Evolutionary conservation across 352 stramenopile genomes (phyloP).

Genomic region (Phytophthora citricola): DNA sequence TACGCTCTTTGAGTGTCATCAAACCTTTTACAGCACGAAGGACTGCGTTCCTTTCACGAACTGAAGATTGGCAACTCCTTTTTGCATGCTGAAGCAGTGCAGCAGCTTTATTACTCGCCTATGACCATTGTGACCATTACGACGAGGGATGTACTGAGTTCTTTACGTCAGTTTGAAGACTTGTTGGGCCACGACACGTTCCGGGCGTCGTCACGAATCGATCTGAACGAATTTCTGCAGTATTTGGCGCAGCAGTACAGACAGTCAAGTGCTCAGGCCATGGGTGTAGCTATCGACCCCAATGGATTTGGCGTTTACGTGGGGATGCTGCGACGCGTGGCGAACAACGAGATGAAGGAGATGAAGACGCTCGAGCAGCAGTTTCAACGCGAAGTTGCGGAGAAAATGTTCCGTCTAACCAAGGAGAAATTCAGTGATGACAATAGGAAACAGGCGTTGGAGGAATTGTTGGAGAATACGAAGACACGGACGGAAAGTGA

Average conservation of each 20-base stretch:
- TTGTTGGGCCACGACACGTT: conserved; percentile 76
- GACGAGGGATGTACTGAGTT: conserved; percentile 70
- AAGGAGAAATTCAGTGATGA: conserved; percentile 88
- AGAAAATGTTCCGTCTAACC: conserved; percentile 83
- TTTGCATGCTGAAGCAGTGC: conserved; percentile 78
- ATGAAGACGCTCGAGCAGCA: conserved; percentile 82
- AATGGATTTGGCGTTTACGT: conserved; percentile 81
- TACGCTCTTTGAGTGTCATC: conserved; percentile 78
- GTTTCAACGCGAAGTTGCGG: conserved; percentile 79
- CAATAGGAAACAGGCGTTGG: conserved; percentile 77
- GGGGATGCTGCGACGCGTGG: conserved; percentile 73
- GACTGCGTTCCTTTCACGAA: conserved; percentile 64
- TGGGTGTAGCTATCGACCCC: conserved; percentile 72
- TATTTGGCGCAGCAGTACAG: conserved; percentile 76
- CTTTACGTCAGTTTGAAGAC: conserved; percentile 72
- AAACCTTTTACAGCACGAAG: conserved; percentile 74
- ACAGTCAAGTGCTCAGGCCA: conserved; percentile 62
- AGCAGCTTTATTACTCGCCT: conserved; percentile 64
- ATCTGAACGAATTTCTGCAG: conserved; percentile 74
- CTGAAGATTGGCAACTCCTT: conserved; percentile 87
- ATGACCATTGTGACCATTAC: conserved; percentile 58
- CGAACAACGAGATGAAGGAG: conserved; percentile 82
- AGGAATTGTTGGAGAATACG: conserved; percentile 59
- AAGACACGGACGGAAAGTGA: conserved; percentile 28
- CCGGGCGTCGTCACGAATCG: conserved; percentile 56